A percentile compares a stretch with the other conserved stretches of the same genome.
Evolutionary conservation across 2,329 filamentous ascomycete species (phyloP).

Genomic region (Xylaria sp.): DNA sequence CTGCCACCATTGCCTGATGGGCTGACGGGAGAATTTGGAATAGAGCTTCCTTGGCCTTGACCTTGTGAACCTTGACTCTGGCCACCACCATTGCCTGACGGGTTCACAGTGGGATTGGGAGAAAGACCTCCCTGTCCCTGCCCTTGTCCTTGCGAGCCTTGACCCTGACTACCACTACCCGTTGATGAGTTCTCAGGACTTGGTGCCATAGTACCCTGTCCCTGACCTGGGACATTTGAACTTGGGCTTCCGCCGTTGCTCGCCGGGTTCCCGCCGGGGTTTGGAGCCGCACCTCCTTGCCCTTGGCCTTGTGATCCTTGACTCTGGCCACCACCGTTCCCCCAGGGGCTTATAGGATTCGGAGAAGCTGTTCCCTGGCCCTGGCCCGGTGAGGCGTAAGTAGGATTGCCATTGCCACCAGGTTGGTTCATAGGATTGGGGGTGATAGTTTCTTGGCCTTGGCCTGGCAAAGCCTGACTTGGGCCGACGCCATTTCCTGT

Average conservation of each 20-base stretch:
- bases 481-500: slow-evolving; percentile 10
- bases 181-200: background rate
- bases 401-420: background rate
- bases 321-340: background rate
- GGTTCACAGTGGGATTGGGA: background rate
- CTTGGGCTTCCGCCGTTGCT: background rate
- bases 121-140: background rate
- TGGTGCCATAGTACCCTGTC: background rate
- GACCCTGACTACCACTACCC: background rate
- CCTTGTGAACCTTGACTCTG: too few species aligned
- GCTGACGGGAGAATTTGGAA: slow-evolving; percentile 4
- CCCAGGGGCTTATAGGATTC: background rate
- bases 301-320: background rate
- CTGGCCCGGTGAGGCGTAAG: background rate
- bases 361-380: slow-evolving; percentile 3
- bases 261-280: background rate
- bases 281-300: background rate
- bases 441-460: slow-evolving; percentile 9
- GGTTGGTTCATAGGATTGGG: slow-evolving; percentile 1
- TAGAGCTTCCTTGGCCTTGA: too few species aligned
- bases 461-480: slow-evolving; percentile 2
- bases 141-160: slow-evolving; percentile 1
- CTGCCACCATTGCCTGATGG: slow-evolving; percentile 2
- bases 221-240: slow-evolving; percentile 1
- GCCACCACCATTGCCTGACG: slow-evolving; percentile 1